These are phyloP conservation scores for Pulveroboletus sp. DNA, from an alignment of 768 basidiomycete species.

Conservation along the genomic window DNA sequence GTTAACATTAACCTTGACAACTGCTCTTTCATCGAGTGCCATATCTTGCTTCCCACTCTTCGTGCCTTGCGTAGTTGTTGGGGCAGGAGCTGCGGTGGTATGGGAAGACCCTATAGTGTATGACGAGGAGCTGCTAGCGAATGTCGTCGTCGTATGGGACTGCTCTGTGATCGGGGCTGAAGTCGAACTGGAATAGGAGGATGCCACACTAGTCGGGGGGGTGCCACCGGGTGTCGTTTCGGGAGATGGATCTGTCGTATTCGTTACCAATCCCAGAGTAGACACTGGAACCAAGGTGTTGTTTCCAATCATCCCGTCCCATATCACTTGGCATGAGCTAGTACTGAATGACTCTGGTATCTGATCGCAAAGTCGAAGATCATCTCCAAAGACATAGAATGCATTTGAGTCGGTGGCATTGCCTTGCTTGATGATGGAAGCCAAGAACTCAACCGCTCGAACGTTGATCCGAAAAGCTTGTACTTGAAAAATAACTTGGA, in stretches of 20 bases:
- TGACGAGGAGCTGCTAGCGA: background rate
- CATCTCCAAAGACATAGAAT: constrained; percentile 44
- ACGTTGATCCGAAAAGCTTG: constrained; percentile 64
- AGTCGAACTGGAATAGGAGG: background rate
- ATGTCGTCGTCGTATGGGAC: background rate
- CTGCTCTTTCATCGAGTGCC: background rate
- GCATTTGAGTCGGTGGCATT: constrained; percentile 41
- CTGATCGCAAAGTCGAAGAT: constrained; percentile 55
- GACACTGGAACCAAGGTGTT: constrained; percentile 3
- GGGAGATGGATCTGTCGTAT: background rate
- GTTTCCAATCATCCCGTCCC: constrained; percentile 38
- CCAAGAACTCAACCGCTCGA: constrained; percentile 50
- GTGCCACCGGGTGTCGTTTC: background rate
- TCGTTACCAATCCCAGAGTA: background rate
- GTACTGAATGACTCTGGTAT: constrained; percentile 38
- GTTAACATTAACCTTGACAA: constrained; percentile 5
- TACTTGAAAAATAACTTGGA: constrained; percentile 68
- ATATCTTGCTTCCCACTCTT: background rate
- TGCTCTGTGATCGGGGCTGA: background rate
- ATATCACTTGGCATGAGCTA: constrained; percentile 50
- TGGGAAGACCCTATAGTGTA: background rate
- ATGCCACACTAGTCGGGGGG: background rate
- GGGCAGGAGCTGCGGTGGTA: background rate
- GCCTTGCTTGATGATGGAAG: constrained; percentile 46
- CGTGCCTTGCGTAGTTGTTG: background rate